Base-by-base conservation (phyloP, 2,329 filamentous ascomycete genomes). In the Fusarium sp. region DNA sequence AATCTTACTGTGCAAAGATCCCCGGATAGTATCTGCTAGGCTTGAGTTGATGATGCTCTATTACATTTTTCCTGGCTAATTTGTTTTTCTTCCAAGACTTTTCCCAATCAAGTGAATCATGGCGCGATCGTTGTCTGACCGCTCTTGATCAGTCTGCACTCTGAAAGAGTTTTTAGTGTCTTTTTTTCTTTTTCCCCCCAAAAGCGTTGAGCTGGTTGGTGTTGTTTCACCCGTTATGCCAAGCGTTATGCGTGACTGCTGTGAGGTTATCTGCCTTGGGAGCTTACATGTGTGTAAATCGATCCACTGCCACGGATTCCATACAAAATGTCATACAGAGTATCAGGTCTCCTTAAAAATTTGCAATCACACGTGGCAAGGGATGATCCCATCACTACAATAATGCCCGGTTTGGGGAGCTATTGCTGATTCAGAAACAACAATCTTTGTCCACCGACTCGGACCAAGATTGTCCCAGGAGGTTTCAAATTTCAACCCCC, bases 221-320 rank as follows among this genome's bases (percentile, higher is more conserved):
- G 49, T 57, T 30, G 22, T 45, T 59, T 41, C 26, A 45, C 41
- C 41, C 28, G 50, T 46, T 45, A 47, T 61, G 55, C 61, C 37
- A 44, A 49, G 40, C 47, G 67, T 71, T 71, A 70, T 71, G 71
- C 51, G 24, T 41, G 47, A 30, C 24, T 40, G 32, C 28, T 48
- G 30, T 39, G 32, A 59, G 45, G 50, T 53, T 56, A 53, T 30
- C 35, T 66, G 30, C 28, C 56, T 55, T 37, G 17, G 28, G 19
- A 32, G 35, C 45, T 37, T 44, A 52, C 46, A 32, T 54, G 20
- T 33, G 62, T 56, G 58, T 50, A 60, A 61, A 52, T 45, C 43
- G 35, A 24, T 19, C 55, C 51, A 41, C 37, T 37, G 30, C 19
- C 35, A 39, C 35, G 53, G 44, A 46, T 55, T 32, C 48, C 49